Conservation (phyloP, 1,284 basidiomycete species). For the Cryptococcus neoformans region DNA sequence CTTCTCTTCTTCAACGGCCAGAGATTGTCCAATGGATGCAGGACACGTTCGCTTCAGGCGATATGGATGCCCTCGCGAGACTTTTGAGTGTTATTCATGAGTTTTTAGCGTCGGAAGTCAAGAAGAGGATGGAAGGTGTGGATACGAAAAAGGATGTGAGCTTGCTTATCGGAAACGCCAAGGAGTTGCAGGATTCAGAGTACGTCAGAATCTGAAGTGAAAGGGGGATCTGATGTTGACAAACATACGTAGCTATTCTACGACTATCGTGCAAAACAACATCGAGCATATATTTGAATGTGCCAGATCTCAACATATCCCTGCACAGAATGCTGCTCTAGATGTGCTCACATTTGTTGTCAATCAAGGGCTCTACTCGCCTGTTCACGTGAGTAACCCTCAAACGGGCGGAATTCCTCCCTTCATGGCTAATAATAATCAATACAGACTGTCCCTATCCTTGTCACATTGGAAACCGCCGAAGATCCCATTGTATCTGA, state of each 20-base stretch:
- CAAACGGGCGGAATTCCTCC: background rate
- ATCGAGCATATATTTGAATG: slow-evolving; percentile 76
- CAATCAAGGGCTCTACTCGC: slow-evolving; percentile 92
- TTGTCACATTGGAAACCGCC: slow-evolving; percentile 90
- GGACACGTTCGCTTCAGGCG: slow-evolving; percentile 67
- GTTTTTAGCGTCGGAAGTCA: slow-evolving; percentile 75
- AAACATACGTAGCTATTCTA: slow-evolving; percentile 67
- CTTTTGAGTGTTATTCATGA: slow-evolving; percentile 86
- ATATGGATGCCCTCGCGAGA: slow-evolving; percentile 67
- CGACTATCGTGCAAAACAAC: slow-evolving; percentile 90
- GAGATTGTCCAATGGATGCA: slow-evolving; percentile 84
- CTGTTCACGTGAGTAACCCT: slow-evolving; percentile 63
- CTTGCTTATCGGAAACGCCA: slow-evolving; percentile 89
- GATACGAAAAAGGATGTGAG: slow-evolving; percentile 64
- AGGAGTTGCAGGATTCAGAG: slow-evolving; percentile 94
- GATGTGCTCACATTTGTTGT: slow-evolving; percentile 91
- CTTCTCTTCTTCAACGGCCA: slow-evolving; percentile 77
- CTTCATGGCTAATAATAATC: slow-evolving; percentile 6
- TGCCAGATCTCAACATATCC: slow-evolving; percentile 65
- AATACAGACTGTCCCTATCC: slow-evolving; percentile 79
- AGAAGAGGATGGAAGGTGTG: slow-evolving; percentile 56
- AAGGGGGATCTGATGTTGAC: background rate
- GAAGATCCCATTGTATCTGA: slow-evolving; percentile 60
- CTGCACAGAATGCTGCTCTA: slow-evolving; percentile 78
- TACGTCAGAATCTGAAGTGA: slow-evolving; percentile 48